A percentile compares a stretch with the other conserved stretches of the same genome.
These are phyloP conservation scores for Zymoseptoria brevis DNA, from an alignment of 2,329 filamentous ascomycete genomes.

Conservation along the genomic window DNA sequence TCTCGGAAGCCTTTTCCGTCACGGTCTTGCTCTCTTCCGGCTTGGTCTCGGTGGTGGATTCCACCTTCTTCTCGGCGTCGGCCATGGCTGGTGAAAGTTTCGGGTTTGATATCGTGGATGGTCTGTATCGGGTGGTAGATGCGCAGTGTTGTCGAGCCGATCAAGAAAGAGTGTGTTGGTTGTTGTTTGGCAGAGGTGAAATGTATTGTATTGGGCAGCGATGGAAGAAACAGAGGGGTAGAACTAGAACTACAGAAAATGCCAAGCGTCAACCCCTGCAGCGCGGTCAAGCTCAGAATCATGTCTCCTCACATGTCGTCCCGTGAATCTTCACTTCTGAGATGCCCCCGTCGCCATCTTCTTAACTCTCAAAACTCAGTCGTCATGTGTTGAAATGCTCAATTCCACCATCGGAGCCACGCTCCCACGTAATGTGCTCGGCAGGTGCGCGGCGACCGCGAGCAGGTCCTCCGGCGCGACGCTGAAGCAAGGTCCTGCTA, in stretches of 20 bases:
- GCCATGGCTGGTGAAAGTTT: slow-evolving; percentile 19
- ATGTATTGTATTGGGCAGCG: background rate
- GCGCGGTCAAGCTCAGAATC: too few relatives aligned
- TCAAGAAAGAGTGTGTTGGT: background rate
- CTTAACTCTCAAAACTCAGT: too few relatives aligned
- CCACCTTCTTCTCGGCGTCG: slow-evolving; percentile 25
- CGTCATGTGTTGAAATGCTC: too few relatives aligned
- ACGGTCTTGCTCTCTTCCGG: slow-evolving; percentile 33
- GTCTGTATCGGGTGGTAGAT: background rate
- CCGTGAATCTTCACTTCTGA: too few relatives aligned
- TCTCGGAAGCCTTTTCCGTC: slow-evolving; percentile 30
- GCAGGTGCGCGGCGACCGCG: too few relatives aligned
- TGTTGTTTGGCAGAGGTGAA: background rate
- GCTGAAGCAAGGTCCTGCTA: too few relatives aligned
- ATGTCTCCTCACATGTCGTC: background rate
- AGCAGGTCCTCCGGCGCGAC: too few relatives aligned
- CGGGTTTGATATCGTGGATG: background rate
- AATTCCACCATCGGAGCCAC: too few relatives aligned
- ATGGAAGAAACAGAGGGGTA: background rate
- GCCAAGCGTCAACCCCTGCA: background rate
- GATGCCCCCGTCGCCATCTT: too few relatives aligned
- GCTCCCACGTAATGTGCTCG: too few relatives aligned
- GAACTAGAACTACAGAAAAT: background rate
- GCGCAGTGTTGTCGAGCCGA: background rate
- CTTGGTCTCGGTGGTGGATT: slow-evolving; percentile 19